Conservation (phyloP, 257 asterid genomes). For the Lycium barbarum region DNA sequence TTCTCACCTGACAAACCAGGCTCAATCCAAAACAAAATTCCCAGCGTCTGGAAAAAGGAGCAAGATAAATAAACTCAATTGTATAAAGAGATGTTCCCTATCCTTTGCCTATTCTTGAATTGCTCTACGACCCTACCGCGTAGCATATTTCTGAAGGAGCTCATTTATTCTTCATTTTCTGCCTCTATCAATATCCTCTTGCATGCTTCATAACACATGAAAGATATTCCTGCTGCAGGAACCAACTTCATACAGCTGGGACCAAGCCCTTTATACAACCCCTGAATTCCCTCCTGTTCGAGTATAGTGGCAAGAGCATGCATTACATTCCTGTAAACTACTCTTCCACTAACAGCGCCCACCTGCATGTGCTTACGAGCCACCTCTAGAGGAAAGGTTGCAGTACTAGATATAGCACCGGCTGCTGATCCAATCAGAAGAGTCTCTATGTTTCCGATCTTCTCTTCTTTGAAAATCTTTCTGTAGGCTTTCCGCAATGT, state of each 20-base stretch:
- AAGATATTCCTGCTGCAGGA: slow-evolving; percentile 97
- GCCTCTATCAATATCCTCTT: slow-evolving; percentile 84
- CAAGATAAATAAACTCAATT: slow-evolving; percentile 27
- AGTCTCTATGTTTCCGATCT: slow-evolving; percentile 85
- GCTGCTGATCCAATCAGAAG: slow-evolving; percentile 89
- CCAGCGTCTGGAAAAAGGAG: slow-evolving; percentile 6
- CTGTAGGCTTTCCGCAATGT: slow-evolving; percentile 67
- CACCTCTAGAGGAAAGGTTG: slow-evolving; percentile 94
- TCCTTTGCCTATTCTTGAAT: slow-evolving; percentile 25
- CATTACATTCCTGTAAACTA: slow-evolving; percentile 77
- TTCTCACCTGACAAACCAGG: slow-evolving; percentile 33
- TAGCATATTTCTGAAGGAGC: slow-evolving; percentile 27
- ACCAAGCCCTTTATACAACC: slow-evolving; percentile 87
- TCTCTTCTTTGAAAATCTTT: slow-evolving; percentile 64
- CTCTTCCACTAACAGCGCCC: slow-evolving; percentile 90
- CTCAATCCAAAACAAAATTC: slow-evolving; percentile 35
- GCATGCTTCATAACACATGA: slow-evolving; percentile 97
- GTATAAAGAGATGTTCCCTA: slow-evolving; percentile 35
- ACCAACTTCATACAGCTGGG: slow-evolving; percentile 92
- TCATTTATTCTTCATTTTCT: slow-evolving; percentile 56
- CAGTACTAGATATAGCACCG: slow-evolving; percentile 93
- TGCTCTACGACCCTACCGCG: slow-evolving; percentile 1
- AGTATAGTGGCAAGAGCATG: slow-evolving; percentile 85
- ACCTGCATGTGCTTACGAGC: slow-evolving; percentile 97
- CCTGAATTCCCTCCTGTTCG: slow-evolving; percentile 80